Percentiles rank a stretch among this genome's conserved stretches.
phyloP scores from a whole-genome alignment of 163 green algal species.

The Chloroidium sp. region DNA sequence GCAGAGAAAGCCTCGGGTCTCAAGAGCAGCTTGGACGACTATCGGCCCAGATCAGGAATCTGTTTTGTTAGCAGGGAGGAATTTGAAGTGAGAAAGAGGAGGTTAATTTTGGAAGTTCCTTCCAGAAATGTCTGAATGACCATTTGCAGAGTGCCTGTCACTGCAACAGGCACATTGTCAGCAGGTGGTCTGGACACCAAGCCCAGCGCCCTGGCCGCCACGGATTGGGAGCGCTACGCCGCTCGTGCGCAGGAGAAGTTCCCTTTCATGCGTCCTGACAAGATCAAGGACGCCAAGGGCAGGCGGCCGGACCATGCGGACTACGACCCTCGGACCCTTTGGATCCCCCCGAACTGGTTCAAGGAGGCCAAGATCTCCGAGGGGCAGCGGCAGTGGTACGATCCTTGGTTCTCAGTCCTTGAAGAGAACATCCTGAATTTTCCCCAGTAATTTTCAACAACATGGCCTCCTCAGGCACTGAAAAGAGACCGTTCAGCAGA shows the following conservation, averaged over 20 bases:
- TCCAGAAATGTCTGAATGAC: neutral
- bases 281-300: conserved; percentile 47
- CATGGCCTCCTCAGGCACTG: neutral
- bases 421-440: too few species aligned
- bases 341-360: conserved; percentile 69
- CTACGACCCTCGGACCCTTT: conserved; percentile 77
- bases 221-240: conserved; percentile 48
- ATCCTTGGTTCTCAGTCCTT: too few species aligned
- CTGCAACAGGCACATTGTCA: neutral
- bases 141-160: neutral
- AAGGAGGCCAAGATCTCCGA: conserved; percentile 52
- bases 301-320: conserved; percentile 22
- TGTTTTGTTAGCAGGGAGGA: too few species aligned
- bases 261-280: conserved; percentile 63
- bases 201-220: conserved; percentile 18
- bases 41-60: too few species aligned
- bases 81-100: too few species aligned
- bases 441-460: neutral
- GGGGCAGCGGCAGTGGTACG: conserved; percentile 62
- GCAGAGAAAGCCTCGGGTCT: too few species aligned
- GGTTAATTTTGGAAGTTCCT: conserved; percentile 1
- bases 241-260: conserved; percentile 51
- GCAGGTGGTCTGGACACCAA: conserved; percentile 2
- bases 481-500: neutral
- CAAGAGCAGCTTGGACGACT: too few species aligned